A percentile compares a stretch with the other conserved stretches of the same genome.
These are phyloP conservation scores for Pseudonitzschia multistriata DNA, from an alignment of 108 stramenopile species.

Conservation along the genomic window DNA sequence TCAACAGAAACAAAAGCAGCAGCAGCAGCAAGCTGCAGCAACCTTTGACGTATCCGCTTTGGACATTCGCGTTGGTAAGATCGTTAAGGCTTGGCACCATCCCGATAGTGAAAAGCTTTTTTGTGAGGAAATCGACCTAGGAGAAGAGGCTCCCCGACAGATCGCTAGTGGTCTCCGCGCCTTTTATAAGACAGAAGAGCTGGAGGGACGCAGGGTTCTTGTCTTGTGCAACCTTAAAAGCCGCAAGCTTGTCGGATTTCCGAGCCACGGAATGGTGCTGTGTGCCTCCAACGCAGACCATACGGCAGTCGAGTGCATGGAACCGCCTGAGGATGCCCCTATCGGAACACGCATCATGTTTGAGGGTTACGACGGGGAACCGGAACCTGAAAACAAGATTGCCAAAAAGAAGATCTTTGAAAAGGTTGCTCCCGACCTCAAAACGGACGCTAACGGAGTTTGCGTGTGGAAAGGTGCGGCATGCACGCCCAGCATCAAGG, in stretches of 20 bases:
- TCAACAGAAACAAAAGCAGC: constrained; percentile 21
- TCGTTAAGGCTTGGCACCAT: constrained; percentile 93
- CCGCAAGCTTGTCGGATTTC: constrained; percentile 81
- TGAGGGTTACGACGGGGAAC: constrained; percentile 66
- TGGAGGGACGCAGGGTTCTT: constrained; percentile 79
- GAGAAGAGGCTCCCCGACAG: constrained; percentile 80
- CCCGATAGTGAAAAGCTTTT: constrained; percentile 93
- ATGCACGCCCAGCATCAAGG: constrained; percentile 62
- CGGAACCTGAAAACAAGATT: constrained; percentile 84
- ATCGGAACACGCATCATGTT: constrained; percentile 81
- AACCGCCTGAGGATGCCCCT: constrained; percentile 71
- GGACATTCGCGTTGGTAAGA: constrained; percentile 92
- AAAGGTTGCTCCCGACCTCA: constrained; percentile 74
- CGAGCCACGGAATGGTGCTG: constrained; percentile 90
- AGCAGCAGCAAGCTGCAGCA: constrained; percentile 17
- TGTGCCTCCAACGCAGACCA: constrained; percentile 86
- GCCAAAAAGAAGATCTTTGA: constrained; percentile 92
- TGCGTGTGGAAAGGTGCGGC: constrained; percentile 76
- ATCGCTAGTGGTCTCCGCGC: constrained; percentile 94
- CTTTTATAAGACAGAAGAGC: constrained; percentile 79
- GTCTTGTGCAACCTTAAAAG: constrained; percentile 97
- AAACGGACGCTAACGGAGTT: constrained; percentile 71
- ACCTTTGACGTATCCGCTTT: constrained; percentile 66
- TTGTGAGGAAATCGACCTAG: constrained; percentile 96
- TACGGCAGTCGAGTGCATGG: constrained; percentile 73